Percentiles rank a stretch among this genome's conserved stretches.
These are phyloP conservation scores for Penicillium pancosmium DNA, from an alignment of 495 filamentous ascomycete genomes.

Conservation along the genomic window DNA sequence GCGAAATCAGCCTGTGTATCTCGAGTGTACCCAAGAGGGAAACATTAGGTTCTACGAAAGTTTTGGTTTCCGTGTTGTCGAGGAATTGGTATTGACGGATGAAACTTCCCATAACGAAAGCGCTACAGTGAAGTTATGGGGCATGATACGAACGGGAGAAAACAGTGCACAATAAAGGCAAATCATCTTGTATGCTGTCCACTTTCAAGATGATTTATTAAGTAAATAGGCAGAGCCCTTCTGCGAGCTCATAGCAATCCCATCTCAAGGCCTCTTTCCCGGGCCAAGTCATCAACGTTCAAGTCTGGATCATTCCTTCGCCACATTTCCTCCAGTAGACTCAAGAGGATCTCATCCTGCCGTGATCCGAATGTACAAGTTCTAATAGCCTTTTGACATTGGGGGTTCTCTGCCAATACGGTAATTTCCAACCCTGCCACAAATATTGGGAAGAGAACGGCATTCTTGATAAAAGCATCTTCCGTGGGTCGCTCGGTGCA, in stretches of 20 bases:
- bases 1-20: conserved; percentile 18
- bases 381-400: conserved; percentile 24
- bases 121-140: conserved; percentile 28
- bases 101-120: conserved; percentile 3
- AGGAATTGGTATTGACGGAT: conserved; percentile 29
- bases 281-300: conserved; percentile 31
- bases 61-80: conserved; percentile 28
- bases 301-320: conserved; percentile 12
- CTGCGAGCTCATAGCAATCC: conserved; percentile 27
- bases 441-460: conserved; percentile 32
- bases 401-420: conserved; percentile 22
- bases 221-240: neutral
- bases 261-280: conserved; percentile 29
- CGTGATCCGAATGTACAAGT: conserved; percentile 9
- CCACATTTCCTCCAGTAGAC: conserved; percentile 39
- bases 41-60: conserved; percentile 34
- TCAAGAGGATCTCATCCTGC: conserved; percentile 26
- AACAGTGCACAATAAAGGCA: neutral
- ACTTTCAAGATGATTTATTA: neutral
- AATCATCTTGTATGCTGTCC: neutral
- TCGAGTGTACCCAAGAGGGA: conserved; percentile 29
- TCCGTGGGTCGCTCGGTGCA: conserved; percentile 23
- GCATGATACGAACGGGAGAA: conserved; percentile 25
- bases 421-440: conserved; percentile 30
- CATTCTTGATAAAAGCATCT: conserved; percentile 33